Conservation (phyloP, 768 basidiomycete genomes). For the Suillus brevipes region DNA sequence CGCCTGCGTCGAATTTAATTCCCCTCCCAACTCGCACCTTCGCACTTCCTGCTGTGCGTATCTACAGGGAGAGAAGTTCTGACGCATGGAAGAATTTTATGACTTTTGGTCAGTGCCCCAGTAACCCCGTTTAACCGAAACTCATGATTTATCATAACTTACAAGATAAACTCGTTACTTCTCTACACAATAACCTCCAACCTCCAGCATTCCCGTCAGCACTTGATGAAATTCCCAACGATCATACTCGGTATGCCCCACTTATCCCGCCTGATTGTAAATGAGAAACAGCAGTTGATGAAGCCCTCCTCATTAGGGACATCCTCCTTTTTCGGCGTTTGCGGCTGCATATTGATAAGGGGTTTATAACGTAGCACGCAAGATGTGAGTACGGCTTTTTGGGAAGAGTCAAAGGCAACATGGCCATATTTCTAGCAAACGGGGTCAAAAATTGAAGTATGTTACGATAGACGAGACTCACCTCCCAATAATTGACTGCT, state of each 20-base stretch:
- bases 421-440: conserved; percentile 84
- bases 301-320: conserved; percentile 64
- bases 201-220: conserved; percentile 32
- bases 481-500: too few species aligned
- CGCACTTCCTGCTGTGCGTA: background rate
- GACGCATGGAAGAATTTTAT: background rate
- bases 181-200: conserved; percentile 1
- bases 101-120: background rate
- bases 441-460: background rate
- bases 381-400: conserved; percentile 91
- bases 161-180: background rate
- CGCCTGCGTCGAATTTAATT: background rate
- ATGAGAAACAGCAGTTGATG: conserved; percentile 86
- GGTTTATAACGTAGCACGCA: conserved; percentile 86
- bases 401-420: conserved; percentile 85
- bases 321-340: conserved; percentile 31
- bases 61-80: background rate
- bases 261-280: conserved; percentile 81
- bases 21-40: background rate
- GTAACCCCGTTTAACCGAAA: background rate
- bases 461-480: conserved; percentile 32
- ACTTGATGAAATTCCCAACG: conserved; percentile 87
- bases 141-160: background rate
- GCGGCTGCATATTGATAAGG: conserved; percentile 42
- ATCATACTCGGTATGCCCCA: conserved; percentile 91